Evolutionary conservation across 768 basidiomycete genomes (phyloP), one percentile per base, ranked within the genome.

Genomic region (Pleurotus tuoliensis): DNA sequence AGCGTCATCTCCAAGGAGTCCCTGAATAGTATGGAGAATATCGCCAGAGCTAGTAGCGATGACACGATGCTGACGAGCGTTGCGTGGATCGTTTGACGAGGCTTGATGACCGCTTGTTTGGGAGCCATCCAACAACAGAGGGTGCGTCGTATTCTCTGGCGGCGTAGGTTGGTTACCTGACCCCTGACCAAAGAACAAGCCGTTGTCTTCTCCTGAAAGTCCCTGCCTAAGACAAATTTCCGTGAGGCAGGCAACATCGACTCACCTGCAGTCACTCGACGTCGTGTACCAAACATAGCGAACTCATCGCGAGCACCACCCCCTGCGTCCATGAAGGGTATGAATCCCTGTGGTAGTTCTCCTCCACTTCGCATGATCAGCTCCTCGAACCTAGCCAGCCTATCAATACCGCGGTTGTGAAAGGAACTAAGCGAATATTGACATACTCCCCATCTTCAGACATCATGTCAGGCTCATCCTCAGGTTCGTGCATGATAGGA

Each of bases 1-100:
- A 6, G 90, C 90, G 22, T 90, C 88, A 8, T 84, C 84, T 0
- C 91, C 90, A 55, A 95, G 83, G 55, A 93, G 82, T 57, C 88
- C 84, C 58, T 93, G 88, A 43, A 97, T 83, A 13, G 86, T 88
- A 58, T 88, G 84, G 20, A 92, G 71, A 43, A 94, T 74, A 46
- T 89, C 86, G 16, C 72, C 76, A 54, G 76, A 77, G 11, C n/a
- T 38, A 16, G 43, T 78, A 13, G 78, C 74, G 45, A 81, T 71
- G 47, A 82, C 75, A 56, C 87, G 80, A 43, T 84, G 83, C 1
- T 80, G 68, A 45, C 87, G 82, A 8, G 79, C 61, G 51, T 71
- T 68, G 55, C 87, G 76, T 44, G 77, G 68, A 47, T 81, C 73
- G 43, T 71, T 73, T 8, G 73, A 59, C 30, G 79, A 72, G 16